Conservation (phyloP, 805 yeast species). For the Hagleromyces aurorensis region DNA sequence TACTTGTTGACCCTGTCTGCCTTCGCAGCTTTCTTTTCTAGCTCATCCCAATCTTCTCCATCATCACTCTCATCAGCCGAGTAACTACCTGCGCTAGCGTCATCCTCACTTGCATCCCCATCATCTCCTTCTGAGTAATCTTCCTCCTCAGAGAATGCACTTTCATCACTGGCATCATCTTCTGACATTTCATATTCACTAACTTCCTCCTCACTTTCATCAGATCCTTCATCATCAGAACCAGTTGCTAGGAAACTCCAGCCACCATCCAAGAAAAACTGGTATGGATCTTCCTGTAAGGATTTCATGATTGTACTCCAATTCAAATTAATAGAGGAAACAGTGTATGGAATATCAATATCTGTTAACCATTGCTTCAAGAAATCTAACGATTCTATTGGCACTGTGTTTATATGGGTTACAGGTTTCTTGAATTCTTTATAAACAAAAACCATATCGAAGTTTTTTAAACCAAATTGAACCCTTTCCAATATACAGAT, state of each 20-base stretch:
- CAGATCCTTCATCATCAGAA: conserved; percentile 67
- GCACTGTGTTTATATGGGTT: conserved; percentile 88
- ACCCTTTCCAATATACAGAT: conserved; percentile 94
- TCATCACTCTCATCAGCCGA: conserved; percentile 29
- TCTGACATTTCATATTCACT: conserved; percentile 40
- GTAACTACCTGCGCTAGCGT: conserved; percentile 22
- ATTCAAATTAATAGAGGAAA: conserved; percentile 91
- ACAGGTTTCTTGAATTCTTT: conserved; percentile 86
- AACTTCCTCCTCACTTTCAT: conserved; percentile 60
- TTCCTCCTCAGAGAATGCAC: conserved; percentile 33
- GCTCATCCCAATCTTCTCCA: conserved; percentile 36
- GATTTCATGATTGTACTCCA: conserved; percentile 97
- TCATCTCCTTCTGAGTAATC: conserved; percentile 32
- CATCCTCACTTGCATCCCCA: conserved; percentile 29
- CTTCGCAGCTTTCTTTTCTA: conserved; percentile 34
- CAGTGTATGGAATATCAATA: conserved; percentile 90
- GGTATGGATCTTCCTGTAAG: conserved; percentile 83
- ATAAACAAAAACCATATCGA: conserved; percentile 93
- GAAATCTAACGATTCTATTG: conserved; percentile 84
- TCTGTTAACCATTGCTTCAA: conserved; percentile 97
- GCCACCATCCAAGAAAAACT: conserved; percentile 90
- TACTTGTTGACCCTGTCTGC: conserved; percentile 30
- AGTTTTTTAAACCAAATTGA: conserved; percentile 92
- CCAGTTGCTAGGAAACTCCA: conserved; percentile 91
- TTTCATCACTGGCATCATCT: conserved; percentile 38